These are phyloP conservation scores for Fusarium caatingaense DNA, from an alignment of 2,329 filamentous ascomycete genomes.

Conservation along the genomic window DNA sequence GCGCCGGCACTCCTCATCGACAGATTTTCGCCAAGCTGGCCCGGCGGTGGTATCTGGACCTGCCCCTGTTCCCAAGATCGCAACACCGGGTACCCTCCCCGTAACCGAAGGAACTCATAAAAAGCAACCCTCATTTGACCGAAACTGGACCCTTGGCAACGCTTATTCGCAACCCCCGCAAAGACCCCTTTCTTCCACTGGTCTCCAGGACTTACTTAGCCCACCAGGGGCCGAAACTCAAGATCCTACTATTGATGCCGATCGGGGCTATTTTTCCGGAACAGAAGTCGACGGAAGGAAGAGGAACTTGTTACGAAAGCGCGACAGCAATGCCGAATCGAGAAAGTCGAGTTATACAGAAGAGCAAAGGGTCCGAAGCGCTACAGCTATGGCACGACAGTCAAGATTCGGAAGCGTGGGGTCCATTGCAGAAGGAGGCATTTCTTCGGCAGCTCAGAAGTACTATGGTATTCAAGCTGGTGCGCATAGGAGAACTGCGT, in stretches of 20 bases:
- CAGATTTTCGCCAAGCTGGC: constrained; percentile 70
- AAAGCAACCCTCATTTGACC: constrained; percentile 76
- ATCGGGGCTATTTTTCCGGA: constrained; percentile 93
- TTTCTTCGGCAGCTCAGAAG: constrained; percentile 74
- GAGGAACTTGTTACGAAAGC: constrained; percentile 85
- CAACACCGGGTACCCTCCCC: constrained; percentile 57
- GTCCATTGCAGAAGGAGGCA: constrained; percentile 71
- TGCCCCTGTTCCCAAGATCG: constrained; percentile 54
- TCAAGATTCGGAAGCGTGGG: constrained; percentile 84
- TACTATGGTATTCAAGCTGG: constrained; percentile 69
- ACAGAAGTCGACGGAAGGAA: constrained; percentile 82
- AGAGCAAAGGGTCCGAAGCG: constrained; percentile 75
- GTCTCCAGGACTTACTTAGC: constrained; percentile 58
- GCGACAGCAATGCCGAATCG: constrained; percentile 71
- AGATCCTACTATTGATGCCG: constrained; percentile 71
- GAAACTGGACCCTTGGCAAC: constrained; percentile 74
- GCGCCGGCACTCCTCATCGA: constrained; percentile 83
- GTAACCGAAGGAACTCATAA: constrained; percentile 61
- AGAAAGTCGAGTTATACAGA: constrained; percentile 82
- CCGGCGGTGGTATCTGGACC: constrained; percentile 38
- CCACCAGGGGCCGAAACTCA: constrained; percentile 55
- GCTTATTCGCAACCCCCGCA: constrained; percentile 56
- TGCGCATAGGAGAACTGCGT: constrained; percentile 70
- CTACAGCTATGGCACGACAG: constrained; percentile 75
- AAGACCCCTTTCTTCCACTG: constrained; percentile 65